Evolutionary conservation across 225 moss, liverwort and hornwort species (phyloP), one percentile per base, ranked within the genome.

Genomic region (Asterella californica): DNA sequence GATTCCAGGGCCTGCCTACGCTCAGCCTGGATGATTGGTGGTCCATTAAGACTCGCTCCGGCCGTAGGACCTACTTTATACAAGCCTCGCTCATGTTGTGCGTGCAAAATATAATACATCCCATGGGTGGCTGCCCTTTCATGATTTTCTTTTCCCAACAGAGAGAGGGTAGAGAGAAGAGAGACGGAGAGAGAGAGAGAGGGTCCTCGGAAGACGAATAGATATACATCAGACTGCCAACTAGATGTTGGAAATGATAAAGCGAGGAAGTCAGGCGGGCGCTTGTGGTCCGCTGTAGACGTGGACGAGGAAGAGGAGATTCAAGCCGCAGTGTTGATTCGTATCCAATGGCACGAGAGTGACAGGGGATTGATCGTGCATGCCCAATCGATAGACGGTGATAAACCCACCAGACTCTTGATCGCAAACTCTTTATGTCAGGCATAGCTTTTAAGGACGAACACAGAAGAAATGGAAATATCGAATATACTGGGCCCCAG

Each of bases 311-410:
- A 36, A 19, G 67, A 34, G 12, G 29, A 67, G 67, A 46, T 45
- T 72, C 33, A 25, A 72, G 46, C 46, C 47, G 47, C 71, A 67
- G 67, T 36, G 34, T 72, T 12, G 71, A 72, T 72, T 24, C 75
- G 57, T 75, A 75, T 75, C 32, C 55, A 22, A 55, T 75, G 57
- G 30, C 49, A 76, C 57, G 38, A 32, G 19, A 38, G 75, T 76
- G 75, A 59, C 75, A 76, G 76, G 4, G 72, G 74, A 74, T 32
- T 37, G 19, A 59, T 76, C 76, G 76, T 76, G 76, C 59, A 76
- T 76, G 57, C 37, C 59, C 38, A 38, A 60, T 76, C 76, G 59
- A 76, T 38, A 73, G 48, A 73, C 73, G 73, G 73, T 30, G 73
- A 73, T 73, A 73, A 73, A 73, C 73, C 73, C 73, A 29, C 73